These are phyloP conservation scores for Spergularia bocconei DNA, from an alignment of 148 eudicot species.

Conservation along the genomic window DNA sequence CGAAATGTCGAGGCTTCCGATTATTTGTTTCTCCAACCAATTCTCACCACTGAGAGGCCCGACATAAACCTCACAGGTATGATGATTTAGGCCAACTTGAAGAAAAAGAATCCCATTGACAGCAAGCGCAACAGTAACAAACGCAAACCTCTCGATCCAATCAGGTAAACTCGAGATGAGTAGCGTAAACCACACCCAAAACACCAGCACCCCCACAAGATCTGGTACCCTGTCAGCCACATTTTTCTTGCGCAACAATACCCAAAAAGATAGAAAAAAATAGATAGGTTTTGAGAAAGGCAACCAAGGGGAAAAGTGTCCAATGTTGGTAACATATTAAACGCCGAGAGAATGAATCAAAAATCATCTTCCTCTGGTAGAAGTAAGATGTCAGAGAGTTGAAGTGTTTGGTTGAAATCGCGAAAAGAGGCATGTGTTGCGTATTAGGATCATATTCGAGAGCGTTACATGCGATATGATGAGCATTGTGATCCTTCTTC, in stretches of 20 bases:
- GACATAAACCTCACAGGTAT: slow-evolving; percentile 36
- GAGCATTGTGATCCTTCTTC: slow-evolving; percentile 54
- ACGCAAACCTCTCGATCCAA: slow-evolving; percentile 36
- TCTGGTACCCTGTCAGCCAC: slow-evolving; percentile 35
- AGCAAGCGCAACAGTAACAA: slow-evolving; percentile 31
- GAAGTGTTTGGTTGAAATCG: slow-evolving; percentile 40
- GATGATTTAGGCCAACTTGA: slow-evolving; percentile 45
- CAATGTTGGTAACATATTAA: slow-evolving; percentile 47
- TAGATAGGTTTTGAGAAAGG: slow-evolving; percentile 33
- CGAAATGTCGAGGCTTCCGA: slow-evolving; percentile 7
- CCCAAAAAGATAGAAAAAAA: slow-evolving; percentile 35
- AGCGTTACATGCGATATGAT: slow-evolving; percentile 47
- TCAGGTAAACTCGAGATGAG: slow-evolving; percentile 44
- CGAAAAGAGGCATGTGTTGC: slow-evolving; percentile 47
- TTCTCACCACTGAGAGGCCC: too few species aligned
- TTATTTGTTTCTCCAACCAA: slow-evolving; percentile 3
- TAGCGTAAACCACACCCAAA: slow-evolving; percentile 54
- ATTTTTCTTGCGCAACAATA: slow-evolving; percentile 38
- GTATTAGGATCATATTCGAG: slow-evolving; percentile 52
- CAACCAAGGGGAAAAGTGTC: slow-evolving; percentile 45
- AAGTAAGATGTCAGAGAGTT: slow-evolving; percentile 38
- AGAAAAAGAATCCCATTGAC: slow-evolving; percentile 45
- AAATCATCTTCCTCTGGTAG: slow-evolving; percentile 37
- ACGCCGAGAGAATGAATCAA: slow-evolving; percentile 37
- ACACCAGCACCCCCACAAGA: slow-evolving; percentile 37